phyloP scores from a whole-genome alignment of 2,329 filamentous ascomycete genomes.

The Scolecobasidium constrictum region DNA sequence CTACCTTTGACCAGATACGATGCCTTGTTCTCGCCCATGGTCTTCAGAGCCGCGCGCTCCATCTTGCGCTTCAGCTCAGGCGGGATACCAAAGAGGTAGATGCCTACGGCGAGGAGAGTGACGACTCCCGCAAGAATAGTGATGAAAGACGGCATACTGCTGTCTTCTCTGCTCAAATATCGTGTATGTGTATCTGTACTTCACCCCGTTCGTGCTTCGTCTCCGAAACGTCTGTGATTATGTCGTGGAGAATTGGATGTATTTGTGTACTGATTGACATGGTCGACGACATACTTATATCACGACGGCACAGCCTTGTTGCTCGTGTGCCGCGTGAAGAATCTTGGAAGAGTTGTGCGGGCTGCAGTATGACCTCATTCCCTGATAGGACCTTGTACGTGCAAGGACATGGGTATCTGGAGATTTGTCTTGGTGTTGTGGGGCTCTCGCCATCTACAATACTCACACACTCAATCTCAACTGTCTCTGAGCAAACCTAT shows the following conservation, averaged over 20 bases:
- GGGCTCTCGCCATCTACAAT: no score
- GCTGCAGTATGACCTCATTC: background rate
- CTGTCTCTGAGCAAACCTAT: no score
- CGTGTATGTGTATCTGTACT: no score
- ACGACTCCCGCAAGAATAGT: conserved; percentile 22
- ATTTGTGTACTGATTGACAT: background rate
- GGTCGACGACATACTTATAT: background rate
- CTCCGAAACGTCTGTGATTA: background rate
- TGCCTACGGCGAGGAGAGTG: conserved; percentile 24
- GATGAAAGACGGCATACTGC: no score
- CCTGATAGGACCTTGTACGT: background rate
- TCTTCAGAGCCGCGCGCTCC: conserved; percentile 34
- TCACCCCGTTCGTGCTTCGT: background rate
- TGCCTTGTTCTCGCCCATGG: conserved; percentile 43
- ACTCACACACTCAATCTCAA: no score
- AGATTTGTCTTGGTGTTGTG: no score
- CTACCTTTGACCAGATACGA: conserved; percentile 29
- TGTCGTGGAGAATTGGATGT: background rate
- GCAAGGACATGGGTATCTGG: no score
- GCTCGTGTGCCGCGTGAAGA: no score
- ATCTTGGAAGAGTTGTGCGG: no score
- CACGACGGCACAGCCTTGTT: background rate
- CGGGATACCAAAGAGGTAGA: conserved; percentile 39
- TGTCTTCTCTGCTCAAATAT: no score
- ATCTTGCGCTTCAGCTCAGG: conserved; percentile 34